phyloP scores from a whole-genome alignment of 148 eudicot species.

The Pouteria glomerata region DNA sequence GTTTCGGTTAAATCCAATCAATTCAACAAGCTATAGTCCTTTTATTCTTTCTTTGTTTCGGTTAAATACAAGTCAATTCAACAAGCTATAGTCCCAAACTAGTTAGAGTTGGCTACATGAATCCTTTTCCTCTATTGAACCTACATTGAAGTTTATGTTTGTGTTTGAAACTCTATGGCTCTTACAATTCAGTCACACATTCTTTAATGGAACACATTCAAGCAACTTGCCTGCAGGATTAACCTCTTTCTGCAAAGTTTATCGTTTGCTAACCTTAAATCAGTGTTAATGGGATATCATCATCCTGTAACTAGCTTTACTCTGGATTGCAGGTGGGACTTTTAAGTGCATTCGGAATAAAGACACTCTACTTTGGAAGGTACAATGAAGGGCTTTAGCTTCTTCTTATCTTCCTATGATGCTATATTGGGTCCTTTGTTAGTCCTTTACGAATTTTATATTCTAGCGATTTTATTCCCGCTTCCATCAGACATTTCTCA shows the following conservation, averaged over 20 bases:
- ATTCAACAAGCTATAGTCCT: not conserved
- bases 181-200: not conserved
- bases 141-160: no score
- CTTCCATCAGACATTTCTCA: no score
- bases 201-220: no score
- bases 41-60: not conserved
- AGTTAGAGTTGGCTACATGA: no score
- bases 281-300: not conserved
- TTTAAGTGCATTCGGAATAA: conserved; percentile 75
- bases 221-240: no score
- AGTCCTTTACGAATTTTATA: no score
- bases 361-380: conserved; percentile 92
- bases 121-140: no score
- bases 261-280: not conserved
- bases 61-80: no score
- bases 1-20: no score
- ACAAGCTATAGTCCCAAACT: no score
- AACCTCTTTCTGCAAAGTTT: not conserved
- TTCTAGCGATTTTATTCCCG: no score
- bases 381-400: conserved; percentile 16
- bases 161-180: not conserved
- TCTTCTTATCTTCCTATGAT: not conserved
- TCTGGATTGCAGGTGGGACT: conserved; percentile 61
- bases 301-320: conserved; percentile 17
- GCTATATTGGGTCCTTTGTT: not conserved